A percentile compares a stretch with the other conserved stretches of the same genome.
phyloP scores from a whole-genome alignment of 352 stramenopile species.

The Thraustotheca clavata region DNA sequence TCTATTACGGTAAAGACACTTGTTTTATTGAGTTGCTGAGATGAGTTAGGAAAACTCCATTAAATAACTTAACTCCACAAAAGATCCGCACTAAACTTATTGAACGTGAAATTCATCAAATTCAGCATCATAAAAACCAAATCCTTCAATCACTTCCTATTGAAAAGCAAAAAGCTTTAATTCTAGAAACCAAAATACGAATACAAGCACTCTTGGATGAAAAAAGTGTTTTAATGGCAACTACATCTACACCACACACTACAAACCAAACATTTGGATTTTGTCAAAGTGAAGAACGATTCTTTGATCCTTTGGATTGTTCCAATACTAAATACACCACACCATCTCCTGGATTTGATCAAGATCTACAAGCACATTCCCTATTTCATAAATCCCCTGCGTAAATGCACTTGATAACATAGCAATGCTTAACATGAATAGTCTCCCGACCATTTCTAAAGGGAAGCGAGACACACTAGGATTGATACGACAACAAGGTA shows the following conservation, averaged over 20 bases:
- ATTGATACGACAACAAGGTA: neutral
- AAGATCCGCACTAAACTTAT: slow-evolving; percentile 19
- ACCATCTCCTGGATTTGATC: slow-evolving; percentile 6
- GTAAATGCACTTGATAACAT: neutral
- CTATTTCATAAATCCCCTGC: slow-evolving; percentile 1
- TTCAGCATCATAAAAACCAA: slow-evolving; percentile 11
- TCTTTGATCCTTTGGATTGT: slow-evolving; percentile 19
- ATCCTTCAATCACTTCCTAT: slow-evolving; percentile 4
- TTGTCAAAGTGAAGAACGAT: neutral
- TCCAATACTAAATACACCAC: slow-evolving; percentile 20
- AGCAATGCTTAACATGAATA: neutral
- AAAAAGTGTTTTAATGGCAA: neutral
- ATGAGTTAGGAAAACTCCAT: neutral
- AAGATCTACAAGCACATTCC: slow-evolving; percentile 8
- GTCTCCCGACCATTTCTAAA: slow-evolving; percentile 11
- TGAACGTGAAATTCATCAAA: slow-evolving; percentile 11
- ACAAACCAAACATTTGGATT: slow-evolving; percentile 5
- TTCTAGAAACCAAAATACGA: neutral
- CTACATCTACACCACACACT: neutral
- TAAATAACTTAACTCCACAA: slow-evolving; percentile 5
- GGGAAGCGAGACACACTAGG: slow-evolving; percentile 1
- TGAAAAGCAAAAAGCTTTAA: slow-evolving; percentile 17
- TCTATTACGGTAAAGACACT: neutral
- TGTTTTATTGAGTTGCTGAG: neutral
- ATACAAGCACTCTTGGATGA: neutral